Evolutionary conservation across 495 filamentous ascomycete species (phyloP), one percentile per base, ranked within the genome.

Genomic region (Elasticomyces elasticus): DNA sequence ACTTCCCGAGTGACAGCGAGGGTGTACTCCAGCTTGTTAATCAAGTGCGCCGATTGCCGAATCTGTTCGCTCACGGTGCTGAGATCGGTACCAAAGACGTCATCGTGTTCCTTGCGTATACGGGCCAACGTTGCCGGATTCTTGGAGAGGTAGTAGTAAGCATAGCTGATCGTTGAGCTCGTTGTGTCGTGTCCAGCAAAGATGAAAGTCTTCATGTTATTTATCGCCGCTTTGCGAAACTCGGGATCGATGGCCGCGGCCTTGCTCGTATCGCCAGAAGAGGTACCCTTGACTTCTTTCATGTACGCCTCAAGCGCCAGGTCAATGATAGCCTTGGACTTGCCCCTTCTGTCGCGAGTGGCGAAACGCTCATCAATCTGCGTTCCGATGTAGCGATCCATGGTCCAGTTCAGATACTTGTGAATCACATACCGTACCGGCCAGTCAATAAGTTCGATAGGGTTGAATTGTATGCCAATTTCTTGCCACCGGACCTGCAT

Each of bases 101-200:
- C 50, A 41, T 70, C 67, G 48, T 62, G 65, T 50, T 76, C 71
- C 0, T 54, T 56, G 2, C 66, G 66, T 17, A 74, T 23, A 4
- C 56, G 62, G 0, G 62, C 63, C 1, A 69, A 60, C 10, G 53
- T 62, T 7, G 65, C 61, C 0, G 72, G 72, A 44, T 71, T 30
- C 23, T 62, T 59, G 33, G 61, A 52, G 2, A 76, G 67, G 7
- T 69, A 53, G 38, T 74, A 64, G 51, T 66, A 69, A 10, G 58
- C 54, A 52, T 73, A 75, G 15, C 64, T 67, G 1, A 74, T 50
- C 3, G 69, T 65, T 2, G 59, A 66, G 19, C 67, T 67, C 7
- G 73, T 75, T 0, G 74, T 76, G 44, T 74, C 71, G 51, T 76
- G 73, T 0, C 74, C 74, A 2, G 71, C 71, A 37, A 76, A 73